Percentiles rank a stretch among this genome's conserved stretches.
phyloP scores from a whole-genome alignment of 345 rosid genomes.

The Physaria fendleri region DNA sequence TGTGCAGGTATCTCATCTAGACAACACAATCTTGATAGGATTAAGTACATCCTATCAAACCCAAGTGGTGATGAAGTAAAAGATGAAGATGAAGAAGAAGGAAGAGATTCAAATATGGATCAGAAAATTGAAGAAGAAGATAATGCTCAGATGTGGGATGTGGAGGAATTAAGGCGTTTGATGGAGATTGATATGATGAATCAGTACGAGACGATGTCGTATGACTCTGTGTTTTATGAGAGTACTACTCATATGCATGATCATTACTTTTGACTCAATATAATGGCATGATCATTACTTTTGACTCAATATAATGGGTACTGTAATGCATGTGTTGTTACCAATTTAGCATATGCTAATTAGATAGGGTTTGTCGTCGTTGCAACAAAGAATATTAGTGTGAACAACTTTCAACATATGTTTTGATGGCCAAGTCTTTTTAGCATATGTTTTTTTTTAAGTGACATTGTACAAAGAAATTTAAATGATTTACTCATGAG shows the following conservation, averaged over 20 bases:
- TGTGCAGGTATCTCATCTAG: too few relatives aligned
- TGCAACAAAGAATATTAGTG: background rate
- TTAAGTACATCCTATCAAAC: slow-evolving; percentile 8
- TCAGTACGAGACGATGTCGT: slow-evolving; percentile 2
- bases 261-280: slow-evolving; percentile 8
- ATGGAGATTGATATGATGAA: too few relatives aligned
- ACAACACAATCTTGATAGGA: slow-evolving; percentile 13
- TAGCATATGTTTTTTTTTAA: background rate
- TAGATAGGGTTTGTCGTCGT: background rate
- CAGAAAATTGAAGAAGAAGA: background rate
- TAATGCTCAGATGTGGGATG: slow-evolving; percentile 1
- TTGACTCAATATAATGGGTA: background rate
- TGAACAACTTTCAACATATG: too few relatives aligned
- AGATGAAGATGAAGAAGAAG: background rate
- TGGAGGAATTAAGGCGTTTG: too few relatives aligned
- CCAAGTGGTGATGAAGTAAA: slow-evolving; percentile 2
- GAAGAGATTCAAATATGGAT: background rate
- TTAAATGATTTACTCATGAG: background rate
- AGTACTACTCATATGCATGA: background rate
- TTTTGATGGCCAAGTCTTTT: too few relatives aligned
- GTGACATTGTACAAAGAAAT: background rate
- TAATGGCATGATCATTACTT: slow-evolving; percentile 8
- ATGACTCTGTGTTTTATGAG: slow-evolving; percentile 4
- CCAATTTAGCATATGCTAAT: background rate
- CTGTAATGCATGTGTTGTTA: slow-evolving; percentile 1